phyloP scores from a whole-genome alignment of 352 stramenopile species.

The Peronospora destructor region DNA sequence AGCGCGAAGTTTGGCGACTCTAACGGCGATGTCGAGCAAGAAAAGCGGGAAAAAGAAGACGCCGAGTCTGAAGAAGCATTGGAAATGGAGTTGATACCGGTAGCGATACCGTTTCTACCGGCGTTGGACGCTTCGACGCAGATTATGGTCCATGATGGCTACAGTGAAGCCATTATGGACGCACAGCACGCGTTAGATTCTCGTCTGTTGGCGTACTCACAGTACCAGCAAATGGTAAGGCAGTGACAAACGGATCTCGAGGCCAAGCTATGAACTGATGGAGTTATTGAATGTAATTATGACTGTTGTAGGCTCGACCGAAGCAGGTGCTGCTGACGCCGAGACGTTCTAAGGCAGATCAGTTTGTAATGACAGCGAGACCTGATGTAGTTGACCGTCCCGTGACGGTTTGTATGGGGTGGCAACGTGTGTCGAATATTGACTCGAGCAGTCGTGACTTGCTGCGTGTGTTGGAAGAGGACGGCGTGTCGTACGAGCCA shows the following conservation, averaged over 20 bases:
- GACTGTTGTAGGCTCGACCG: constrained; percentile 31
- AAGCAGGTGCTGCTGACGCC: constrained; percentile 62
- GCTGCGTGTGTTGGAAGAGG: constrained; percentile 72
- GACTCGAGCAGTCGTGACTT: constrained; percentile 68
- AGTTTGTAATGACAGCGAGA: constrained; percentile 53
- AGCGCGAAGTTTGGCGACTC: constrained; percentile 31
- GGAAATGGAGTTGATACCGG: constrained; percentile 43
- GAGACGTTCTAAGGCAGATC: constrained; percentile 39
- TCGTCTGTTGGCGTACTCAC: constrained; percentile 72
- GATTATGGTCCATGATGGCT: constrained; percentile 80
- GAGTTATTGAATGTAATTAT: constrained; percentile 3
- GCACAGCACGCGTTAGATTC: constrained; percentile 71
- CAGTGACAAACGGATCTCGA: neutral
- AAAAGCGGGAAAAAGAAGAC: constrained; percentile 15
- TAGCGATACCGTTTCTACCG: constrained; percentile 59
- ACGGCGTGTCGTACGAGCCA: constrained; percentile 77
- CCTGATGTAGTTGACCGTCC: constrained; percentile 59
- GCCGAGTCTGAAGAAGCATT: constrained; percentile 32
- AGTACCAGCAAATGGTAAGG: constrained; percentile 73
- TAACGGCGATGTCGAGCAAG: constrained; percentile 10
- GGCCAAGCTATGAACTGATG: neutral
- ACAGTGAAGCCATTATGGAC: constrained; percentile 66
- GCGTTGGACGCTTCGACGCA: constrained; percentile 77
- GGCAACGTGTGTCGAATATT: constrained; percentile 70
- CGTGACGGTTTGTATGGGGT: constrained; percentile 82